These are phyloP conservation scores for Senecio squalidus DNA, from an alignment of 140 eudicot genomes.

Conservation along the genomic window DNA sequence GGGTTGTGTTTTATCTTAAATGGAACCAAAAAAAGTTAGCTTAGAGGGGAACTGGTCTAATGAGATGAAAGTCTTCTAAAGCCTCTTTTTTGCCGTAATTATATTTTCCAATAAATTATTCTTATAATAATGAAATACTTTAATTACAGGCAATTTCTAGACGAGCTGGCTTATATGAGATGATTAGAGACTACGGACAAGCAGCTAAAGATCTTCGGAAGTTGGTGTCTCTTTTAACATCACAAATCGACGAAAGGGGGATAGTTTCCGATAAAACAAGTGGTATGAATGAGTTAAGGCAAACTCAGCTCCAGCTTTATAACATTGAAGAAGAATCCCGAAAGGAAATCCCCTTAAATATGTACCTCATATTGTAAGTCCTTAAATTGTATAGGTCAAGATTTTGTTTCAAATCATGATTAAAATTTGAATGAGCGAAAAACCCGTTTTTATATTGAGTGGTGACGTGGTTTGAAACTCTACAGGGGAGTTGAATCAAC, in stretches of 20 bases:
- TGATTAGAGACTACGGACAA: slow-evolving; percentile 74
- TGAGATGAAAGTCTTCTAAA: neutral
- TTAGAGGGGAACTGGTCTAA: neutral
- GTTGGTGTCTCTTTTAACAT: slow-evolving; percentile 38
- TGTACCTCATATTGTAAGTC: slow-evolving; percentile 83
- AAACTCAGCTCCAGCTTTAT: slow-evolving; percentile 46
- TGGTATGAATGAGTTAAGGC: slow-evolving; percentile 28
- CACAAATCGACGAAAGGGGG: slow-evolving; percentile 33
- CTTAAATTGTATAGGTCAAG: neutral
- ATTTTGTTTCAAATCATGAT: slow-evolving; percentile 10
- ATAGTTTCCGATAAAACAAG: slow-evolving; percentile 20
- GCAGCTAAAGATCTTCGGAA: slow-evolving; percentile 65
- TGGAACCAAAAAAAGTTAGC: neutral
- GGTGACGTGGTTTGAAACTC: neutral
- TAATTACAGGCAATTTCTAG: slow-evolving; percentile 61
- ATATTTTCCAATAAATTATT: no score
- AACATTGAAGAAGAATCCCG: slow-evolving; percentile 59
- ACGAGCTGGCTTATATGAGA: slow-evolving; percentile 63
- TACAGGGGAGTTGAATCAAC: slow-evolving; percentile 71
- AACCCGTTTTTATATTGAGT: neutral
- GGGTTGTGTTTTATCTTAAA: neutral
- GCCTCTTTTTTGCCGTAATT: neutral
- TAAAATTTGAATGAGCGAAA: neutral
- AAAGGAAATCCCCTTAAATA: slow-evolving; percentile 50
- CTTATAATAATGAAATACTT: neutral